Evolutionary conservation across 768 basidiomycete genomes (phyloP).

Genomic region (Asterophora lycoperdoides): DNA sequence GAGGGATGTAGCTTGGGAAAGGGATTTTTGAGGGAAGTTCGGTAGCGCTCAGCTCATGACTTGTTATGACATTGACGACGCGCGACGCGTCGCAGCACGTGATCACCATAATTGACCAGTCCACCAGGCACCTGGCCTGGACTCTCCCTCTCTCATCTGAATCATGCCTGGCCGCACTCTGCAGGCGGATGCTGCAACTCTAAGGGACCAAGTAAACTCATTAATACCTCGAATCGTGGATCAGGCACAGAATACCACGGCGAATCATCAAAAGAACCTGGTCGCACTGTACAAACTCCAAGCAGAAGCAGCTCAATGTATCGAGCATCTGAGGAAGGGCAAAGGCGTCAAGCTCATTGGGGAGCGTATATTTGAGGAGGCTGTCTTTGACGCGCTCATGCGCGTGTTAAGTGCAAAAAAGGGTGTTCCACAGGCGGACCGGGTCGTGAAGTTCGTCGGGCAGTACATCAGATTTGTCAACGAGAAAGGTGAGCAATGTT

Average conservation of each 20-base stretch:
- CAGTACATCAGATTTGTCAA: constrained; percentile 73
- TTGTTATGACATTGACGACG: too few relatives aligned
- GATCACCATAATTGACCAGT: neutral
- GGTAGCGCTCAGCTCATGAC: too few relatives aligned
- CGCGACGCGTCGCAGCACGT: neutral
- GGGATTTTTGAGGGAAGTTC: too few relatives aligned
- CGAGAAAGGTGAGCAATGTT: constrained; percentile 57
- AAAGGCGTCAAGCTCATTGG: constrained; percentile 54
- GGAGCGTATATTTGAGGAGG: constrained; percentile 71
- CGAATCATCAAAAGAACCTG: constrained; percentile 89
- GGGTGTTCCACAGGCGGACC: constrained; percentile 69
- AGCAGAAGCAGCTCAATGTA: constrained; percentile 50
- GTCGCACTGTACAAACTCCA: constrained; percentile 82
- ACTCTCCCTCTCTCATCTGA: neutral
- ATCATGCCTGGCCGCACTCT: constrained; percentile 19
- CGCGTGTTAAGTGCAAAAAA: constrained; percentile 74
- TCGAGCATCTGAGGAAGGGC: constrained; percentile 46
- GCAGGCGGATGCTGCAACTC: constrained; percentile 6
- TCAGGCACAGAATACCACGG: constrained; percentile 66
- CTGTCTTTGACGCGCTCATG: constrained; percentile 55
- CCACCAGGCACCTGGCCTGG: too few relatives aligned
- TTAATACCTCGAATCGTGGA: constrained; percentile 66
- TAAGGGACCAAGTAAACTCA: constrained; percentile 8
- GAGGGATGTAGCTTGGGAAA: too few relatives aligned
- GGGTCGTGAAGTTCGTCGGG: constrained; percentile 77